Percentiles rank a stretch among this genome's conserved stretches.
phyloP scores from a whole-genome alignment of 2,329 filamentous ascomycete genomes.

The Nannizziopsis barbatae region DNA sequence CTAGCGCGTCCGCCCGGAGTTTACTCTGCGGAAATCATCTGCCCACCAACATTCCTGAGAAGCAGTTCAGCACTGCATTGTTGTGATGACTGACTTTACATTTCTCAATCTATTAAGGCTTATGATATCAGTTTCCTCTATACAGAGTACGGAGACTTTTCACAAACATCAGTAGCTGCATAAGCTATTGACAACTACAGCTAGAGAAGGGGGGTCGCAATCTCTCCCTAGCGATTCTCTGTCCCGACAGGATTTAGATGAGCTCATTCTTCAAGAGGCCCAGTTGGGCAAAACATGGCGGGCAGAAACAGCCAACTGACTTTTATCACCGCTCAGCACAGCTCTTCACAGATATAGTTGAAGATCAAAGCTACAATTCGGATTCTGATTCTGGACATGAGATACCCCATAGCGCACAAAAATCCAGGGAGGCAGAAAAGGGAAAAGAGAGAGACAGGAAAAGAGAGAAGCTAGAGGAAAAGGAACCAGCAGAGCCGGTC shows the following conservation, averaged over 20 bases:
- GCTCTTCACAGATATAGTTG: slow-evolving; percentile 37
- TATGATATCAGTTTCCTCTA: too few relatives aligned
- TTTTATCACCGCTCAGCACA: slow-evolving; percentile 42
- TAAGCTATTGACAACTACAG: too few relatives aligned
- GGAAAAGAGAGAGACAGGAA: slow-evolving; percentile 2
- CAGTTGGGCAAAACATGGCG: slow-evolving; percentile 37
- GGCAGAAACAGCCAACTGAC: slow-evolving; percentile 25
- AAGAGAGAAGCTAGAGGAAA: slow-evolving; percentile 12
- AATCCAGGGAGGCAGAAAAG: slow-evolving; percentile 12
- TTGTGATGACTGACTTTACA: too few relatives aligned
- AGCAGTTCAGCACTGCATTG: too few relatives aligned
- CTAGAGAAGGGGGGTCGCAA: too few relatives aligned
- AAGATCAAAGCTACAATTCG: slow-evolving; percentile 20
- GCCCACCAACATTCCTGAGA: too few relatives aligned
- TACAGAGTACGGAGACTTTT: background rate
- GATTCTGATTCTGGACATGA: slow-evolving; percentile 8
- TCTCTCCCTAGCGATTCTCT: too few relatives aligned
- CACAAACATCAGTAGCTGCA: background rate
- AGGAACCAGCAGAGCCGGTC: too few relatives aligned
- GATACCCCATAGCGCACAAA: slow-evolving; percentile 8
- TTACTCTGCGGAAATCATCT: too few relatives aligned
- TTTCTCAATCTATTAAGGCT: too few relatives aligned
- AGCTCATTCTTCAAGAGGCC: slow-evolving; percentile 46
- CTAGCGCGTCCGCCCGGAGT: too few relatives aligned
- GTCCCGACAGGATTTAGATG: background rate